Evolutionary conservation across 345 rosid species (phyloP).

Genomic region (Dovyalis caffra): DNA sequence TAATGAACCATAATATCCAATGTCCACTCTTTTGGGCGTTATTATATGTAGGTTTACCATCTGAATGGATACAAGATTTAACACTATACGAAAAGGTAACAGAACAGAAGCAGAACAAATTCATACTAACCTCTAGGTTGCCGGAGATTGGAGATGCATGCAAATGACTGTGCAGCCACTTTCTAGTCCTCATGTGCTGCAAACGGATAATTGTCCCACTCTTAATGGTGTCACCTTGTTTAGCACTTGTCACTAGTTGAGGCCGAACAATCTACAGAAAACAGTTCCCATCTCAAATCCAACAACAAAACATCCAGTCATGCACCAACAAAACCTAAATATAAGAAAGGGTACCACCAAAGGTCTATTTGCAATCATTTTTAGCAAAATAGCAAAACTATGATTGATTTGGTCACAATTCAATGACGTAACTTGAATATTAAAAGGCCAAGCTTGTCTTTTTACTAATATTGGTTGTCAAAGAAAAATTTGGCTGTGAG

Average conservation of each 20-base stretch:
- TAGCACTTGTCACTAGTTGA: constrained; percentile 45
- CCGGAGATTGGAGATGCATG: constrained; percentile 96
- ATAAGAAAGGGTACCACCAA: not conserved
- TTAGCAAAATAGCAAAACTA: not conserved
- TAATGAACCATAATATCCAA: not conserved
- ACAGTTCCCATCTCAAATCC: not conserved
- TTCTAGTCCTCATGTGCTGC: constrained; percentile 93
- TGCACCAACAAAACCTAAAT: not conserved
- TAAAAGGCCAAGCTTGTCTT: not conserved
- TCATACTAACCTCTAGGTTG: constrained; percentile 75
- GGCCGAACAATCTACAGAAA: constrained; percentile 74
- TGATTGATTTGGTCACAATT: not conserved
- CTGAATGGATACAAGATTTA: not conserved
- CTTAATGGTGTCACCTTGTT: constrained; percentile 75
- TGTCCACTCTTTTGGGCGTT: not conserved
- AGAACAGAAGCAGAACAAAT: not conserved
- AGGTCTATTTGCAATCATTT: not conserved
- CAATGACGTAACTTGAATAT: not conserved
- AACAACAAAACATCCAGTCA: not conserved
- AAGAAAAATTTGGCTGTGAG: not conserved
- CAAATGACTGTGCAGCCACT: constrained; percentile 94
- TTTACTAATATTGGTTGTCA: not conserved
- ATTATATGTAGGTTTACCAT: not conserved
- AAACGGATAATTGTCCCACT: constrained; percentile 71
- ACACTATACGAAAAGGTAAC: not conserved